phyloP scores from a whole-genome alignment of 768 basidiomycete species.

The Candolleomyces aberdarensis region DNA sequence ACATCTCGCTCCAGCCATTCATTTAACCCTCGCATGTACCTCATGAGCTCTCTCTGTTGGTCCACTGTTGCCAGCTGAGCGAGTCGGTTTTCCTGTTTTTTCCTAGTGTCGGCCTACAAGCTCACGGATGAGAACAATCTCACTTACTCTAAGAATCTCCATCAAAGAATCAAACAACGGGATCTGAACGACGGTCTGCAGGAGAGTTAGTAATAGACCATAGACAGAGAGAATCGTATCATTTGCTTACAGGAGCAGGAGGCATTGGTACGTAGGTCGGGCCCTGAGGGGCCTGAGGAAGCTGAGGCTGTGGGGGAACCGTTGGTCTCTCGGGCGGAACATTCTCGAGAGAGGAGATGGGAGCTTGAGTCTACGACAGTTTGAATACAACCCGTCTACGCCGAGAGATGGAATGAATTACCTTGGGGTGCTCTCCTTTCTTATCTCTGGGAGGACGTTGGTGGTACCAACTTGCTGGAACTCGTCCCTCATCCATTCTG shows the following conservation, averaged over 20 bases:
- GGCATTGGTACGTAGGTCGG: slow-evolving; percentile 33
- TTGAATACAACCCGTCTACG: too few species aligned
- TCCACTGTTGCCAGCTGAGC: slow-evolving; percentile 74
- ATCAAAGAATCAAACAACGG: slow-evolving; percentile 68
- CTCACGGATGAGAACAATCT: background rate
- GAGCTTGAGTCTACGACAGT: background rate
- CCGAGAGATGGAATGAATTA: too few species aligned
- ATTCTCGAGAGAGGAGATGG: background rate
- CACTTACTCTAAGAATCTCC: slow-evolving; percentile 59
- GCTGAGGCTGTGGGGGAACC: slow-evolving; percentile 8
- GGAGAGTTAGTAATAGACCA: slow-evolving; percentile 4
- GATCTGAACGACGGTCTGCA: slow-evolving; percentile 57
- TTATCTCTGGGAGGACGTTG: slow-evolving; percentile 8
- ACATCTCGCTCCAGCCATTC: slow-evolving; percentile 81
- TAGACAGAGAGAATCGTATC: background rate
- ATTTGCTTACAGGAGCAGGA: slow-evolving; percentile 47
- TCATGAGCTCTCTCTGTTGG: slow-evolving; percentile 76
- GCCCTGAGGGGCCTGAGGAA: slow-evolving; percentile 21
- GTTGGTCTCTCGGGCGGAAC: background rate
- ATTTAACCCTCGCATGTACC: slow-evolving; percentile 75
- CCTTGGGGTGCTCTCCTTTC: background rate
- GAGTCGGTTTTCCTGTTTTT: slow-evolving; percentile 64
- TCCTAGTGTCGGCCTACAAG: background rate
- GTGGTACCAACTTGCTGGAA: slow-evolving; percentile 30
- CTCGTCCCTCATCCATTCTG: slow-evolving; percentile 13